phyloP scores from a whole-genome alignment of 192 early-diverging fungal species.

The Coemansia sp. region DNA sequence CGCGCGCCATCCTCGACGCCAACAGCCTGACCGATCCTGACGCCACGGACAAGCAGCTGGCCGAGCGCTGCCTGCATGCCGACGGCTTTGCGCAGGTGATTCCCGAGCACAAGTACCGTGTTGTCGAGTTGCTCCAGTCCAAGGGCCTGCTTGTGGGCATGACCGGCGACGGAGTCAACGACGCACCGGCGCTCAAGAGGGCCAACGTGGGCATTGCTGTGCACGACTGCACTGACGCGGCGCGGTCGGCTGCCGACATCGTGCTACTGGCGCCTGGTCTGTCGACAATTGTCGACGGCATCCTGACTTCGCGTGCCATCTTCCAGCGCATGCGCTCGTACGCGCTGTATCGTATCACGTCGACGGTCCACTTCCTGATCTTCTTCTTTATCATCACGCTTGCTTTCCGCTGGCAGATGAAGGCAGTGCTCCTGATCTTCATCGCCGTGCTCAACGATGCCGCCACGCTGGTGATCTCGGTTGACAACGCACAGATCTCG shows the following conservation, averaged over 20 bases:
- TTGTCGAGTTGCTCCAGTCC: constrained; percentile 94
- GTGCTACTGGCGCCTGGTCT: constrained; percentile 87
- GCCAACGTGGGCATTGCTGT: constrained; percentile 98
- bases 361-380: constrained; percentile 92
- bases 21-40: constrained; percentile 78
- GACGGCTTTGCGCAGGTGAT: constrained; percentile 98
- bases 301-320: constrained; percentile 86
- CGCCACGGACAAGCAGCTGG: constrained; percentile 78
- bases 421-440: constrained; percentile 78
- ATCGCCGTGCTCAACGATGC: constrained; percentile 92
- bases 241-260: constrained; percentile 93
- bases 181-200: constrained; percentile 97
- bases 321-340: constrained; percentile 96
- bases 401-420: constrained; percentile 78
- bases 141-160: constrained; percentile 85
- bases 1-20: constrained; percentile 88
- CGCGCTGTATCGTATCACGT: constrained; percentile 93
- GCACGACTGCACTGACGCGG: constrained; percentile 93
- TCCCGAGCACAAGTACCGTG: constrained; percentile 97
- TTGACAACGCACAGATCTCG: constrained; percentile 93
- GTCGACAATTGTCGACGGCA: constrained; percentile 91
- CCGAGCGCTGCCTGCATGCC: constrained; percentile 79
- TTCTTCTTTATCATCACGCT: constrained; percentile 94
- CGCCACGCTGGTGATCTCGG: constrained; percentile 88
- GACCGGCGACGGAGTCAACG: constrained; percentile 98